These are phyloP conservation scores for Cutaneotrichosporon sp. DNA, from an alignment of 1,284 basidiomycete genomes.

Conservation along the genomic window DNA sequence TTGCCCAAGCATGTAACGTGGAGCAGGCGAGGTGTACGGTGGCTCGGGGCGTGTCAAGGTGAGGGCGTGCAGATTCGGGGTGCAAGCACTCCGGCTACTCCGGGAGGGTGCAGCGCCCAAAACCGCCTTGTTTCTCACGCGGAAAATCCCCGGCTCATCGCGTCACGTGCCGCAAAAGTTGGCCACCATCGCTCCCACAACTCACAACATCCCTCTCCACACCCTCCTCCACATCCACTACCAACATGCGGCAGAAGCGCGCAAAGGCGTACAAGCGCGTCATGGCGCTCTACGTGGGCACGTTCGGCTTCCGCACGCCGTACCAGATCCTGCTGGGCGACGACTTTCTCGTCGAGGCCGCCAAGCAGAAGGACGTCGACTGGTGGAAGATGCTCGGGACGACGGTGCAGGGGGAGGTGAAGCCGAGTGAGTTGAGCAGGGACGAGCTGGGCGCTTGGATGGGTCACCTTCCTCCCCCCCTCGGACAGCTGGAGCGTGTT, in stretches of 20 bases:
- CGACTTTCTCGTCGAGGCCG: constrained; percentile 74
- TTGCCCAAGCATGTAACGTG: too few relatives aligned
- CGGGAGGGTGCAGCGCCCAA: background rate
- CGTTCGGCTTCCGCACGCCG: constrained; percentile 86
- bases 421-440: constrained; percentile 71
- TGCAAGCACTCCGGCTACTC: too few relatives aligned
- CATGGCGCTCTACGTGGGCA: constrained; percentile 80
- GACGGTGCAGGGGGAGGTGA: constrained; percentile 79
- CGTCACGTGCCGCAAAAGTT: constrained; percentile 12
- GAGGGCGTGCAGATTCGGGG: too few relatives aligned
- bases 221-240: background rate
- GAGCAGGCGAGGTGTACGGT: too few relatives aligned
- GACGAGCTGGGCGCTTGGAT: background rate
- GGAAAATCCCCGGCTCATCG: background rate
- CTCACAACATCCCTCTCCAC: constrained; percentile 6
- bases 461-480: background rate
- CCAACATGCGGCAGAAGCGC: constrained; percentile 82
- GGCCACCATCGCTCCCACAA: background rate
- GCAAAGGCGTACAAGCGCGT: constrained; percentile 89
- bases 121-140: background rate
- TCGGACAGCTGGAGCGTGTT: background rate
- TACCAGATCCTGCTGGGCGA: constrained; percentile 87
- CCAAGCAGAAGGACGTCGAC: constrained; percentile 59
- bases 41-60: too few relatives aligned
- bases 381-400: constrained; percentile 69